Percentiles rank a stretch among this genome's conserved stretches.
These are phyloP conservation scores for Candida sanyiensis DNA, from an alignment of 805 yeast species.

Conservation along the genomic window DNA sequence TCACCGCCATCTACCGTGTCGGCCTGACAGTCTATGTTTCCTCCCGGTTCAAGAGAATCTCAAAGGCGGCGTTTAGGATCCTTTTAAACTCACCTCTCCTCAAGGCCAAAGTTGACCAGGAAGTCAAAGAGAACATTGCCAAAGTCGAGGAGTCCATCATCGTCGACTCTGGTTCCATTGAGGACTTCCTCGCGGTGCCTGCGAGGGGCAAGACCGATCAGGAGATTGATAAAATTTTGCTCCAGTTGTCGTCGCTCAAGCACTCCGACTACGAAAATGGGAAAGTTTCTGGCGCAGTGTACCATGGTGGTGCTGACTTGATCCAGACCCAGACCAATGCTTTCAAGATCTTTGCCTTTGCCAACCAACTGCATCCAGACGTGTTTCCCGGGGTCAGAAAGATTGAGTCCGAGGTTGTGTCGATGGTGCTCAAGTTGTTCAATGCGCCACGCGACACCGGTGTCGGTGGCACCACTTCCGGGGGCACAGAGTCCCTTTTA, in stretches of 20 bases:
- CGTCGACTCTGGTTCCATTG: slow-evolving; percentile 41
- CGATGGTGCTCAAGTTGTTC: slow-evolving; percentile 79
- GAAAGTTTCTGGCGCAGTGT: slow-evolving; percentile 89
- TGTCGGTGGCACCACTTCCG: slow-evolving; percentile 83
- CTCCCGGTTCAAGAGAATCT: not conserved
- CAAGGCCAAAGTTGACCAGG: slow-evolving; percentile 50
- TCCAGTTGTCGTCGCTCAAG: slow-evolving; percentile 42
- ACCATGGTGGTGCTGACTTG: slow-evolving; percentile 87
- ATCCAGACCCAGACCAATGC: slow-evolving; percentile 71
- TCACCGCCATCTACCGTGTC: not conserved
- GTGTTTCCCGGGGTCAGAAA: slow-evolving; percentile 94
- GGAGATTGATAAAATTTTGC: slow-evolving; percentile 46
- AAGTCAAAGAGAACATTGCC: slow-evolving; percentile 43
- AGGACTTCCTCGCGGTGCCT: slow-evolving; percentile 51
- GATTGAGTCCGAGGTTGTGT: slow-evolving; percentile 92
- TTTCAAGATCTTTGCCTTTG: slow-evolving; percentile 69
- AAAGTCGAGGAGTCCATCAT: slow-evolving; percentile 56
- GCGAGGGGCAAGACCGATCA: slow-evolving; percentile 45
- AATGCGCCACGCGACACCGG: slow-evolving; percentile 63
- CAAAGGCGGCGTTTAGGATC: slow-evolving; percentile 23
- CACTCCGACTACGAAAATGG: slow-evolving; percentile 84
- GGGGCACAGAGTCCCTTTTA: slow-evolving; percentile 91
- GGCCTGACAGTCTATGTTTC: not conserved
- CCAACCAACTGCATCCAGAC: slow-evolving; percentile 95
- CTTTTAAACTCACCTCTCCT: slow-evolving; percentile 47